Base-by-base conservation (phyloP, 2,329 filamentous ascomycete species). In the Coniochaeta sp. region DNA sequence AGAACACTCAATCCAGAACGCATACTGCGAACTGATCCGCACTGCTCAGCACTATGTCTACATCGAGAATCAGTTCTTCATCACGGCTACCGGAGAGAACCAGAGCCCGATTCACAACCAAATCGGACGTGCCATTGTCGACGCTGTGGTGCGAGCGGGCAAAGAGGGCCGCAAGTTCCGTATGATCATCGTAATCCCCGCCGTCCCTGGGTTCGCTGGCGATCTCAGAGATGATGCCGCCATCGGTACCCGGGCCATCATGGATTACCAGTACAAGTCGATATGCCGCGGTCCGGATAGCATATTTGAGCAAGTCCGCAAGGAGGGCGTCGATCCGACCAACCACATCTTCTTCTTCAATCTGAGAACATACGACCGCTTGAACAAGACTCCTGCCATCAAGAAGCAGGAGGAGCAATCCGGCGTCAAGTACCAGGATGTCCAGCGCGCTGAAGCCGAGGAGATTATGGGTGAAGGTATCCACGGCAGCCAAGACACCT, bases 1-100 rank as follows among this genome's bases (percentile, higher is more conserved):
- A 0, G 92, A 96, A 62, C 88, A 91, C 66, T 92, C 88, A 57
- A 96, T 96, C 61, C 90, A 95, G 66, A 96, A 91, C 67, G 91
- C 92, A 0, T 96, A 96, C 71, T 81, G 80, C 61, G 91, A 96
- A 64, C 77, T 96, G 32, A 98, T 98, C 67, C 81, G 88, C 57
- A 91, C 90, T 58, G 93, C 93, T 0, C 79, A 97, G 74, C 93
- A 98, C 71, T 97, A 86, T 66, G 89, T 99, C 26, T 99, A 98
- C 76, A 96, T 99, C 62, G 95, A 99, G 73, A 98, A 98, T 69
- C 95, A 99, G 69, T 98, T 98, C 78, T 99, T 98, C 80, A 97
- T 96, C 70, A 96, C 92, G 1, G 90, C 95, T 0, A 98, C 93
- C 0, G 91, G 91, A 9, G 88, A 95, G n/a, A 75, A 96, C 38